Base-by-base conservation (phyloP, 495 filamentous ascomycete genomes). In the Aspergillus incahuasiensis region DNA sequence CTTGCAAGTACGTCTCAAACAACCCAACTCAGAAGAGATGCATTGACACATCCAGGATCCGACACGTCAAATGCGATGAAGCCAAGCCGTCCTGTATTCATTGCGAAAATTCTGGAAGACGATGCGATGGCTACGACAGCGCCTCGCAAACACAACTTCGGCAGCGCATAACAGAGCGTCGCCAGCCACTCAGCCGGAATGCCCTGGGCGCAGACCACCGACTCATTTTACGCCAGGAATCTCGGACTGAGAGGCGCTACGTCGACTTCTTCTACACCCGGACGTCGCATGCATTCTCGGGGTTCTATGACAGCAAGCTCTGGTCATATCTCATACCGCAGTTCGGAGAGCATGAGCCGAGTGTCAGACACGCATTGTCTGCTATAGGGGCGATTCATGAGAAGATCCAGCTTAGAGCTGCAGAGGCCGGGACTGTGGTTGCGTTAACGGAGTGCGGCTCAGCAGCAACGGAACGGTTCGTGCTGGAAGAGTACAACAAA, bases 1-100 rank as follows among this genome's bases (percentile, higher is more conserved):
- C 61, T n/a, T 63, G 61, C 57, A 60, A 60, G 61, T 63, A 45
- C 11, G 61, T 42, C 19, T 18, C 44, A 4, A 12, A n/a, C 34
- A 21, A 24, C 47, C 9, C 15, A 32, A 7, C 5, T 8, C 4
- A 7, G 11, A 6, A 46, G 19, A 43, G 9, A 47, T 6, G 38
- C 24, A 16, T 20, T 44, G 21, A 48, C n/a, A 52, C 0, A 9
- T 19, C 47, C 32, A 85, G 82, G 59, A 75, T 74, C 54, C 75
- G 83, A 54, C 76, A 81, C 56, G 79, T 86, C 32, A 86, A 86
- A 68, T 86, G 83, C 70, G 83, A 81, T 68, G 83, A 86, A 64
- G 67, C 62, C 54, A 80, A 80, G 49, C 82, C 83, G 7, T 60
- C 67, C 15, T 86, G 82, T 56, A 63, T 64, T n/a, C 77, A 79